Base-by-base conservation (phyloP, 1,284 basidiomycete genomes). In the Termitomyces sp. region DNA sequence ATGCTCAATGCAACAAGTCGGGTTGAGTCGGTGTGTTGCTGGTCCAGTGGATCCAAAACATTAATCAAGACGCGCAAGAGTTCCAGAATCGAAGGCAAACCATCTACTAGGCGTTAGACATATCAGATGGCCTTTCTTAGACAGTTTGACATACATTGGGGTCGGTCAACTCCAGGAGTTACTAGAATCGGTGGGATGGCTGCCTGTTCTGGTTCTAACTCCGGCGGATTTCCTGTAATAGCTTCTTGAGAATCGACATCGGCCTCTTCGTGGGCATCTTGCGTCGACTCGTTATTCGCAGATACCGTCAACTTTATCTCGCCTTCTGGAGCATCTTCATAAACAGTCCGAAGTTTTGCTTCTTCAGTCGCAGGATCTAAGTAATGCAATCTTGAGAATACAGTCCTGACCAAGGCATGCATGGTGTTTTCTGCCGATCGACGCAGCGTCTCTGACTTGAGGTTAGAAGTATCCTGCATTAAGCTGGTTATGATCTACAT, bases 21-120 rank as follows among this genome's bases (percentile, higher is more conserved):
- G 62, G 97, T 98, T 3, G 95, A 93, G 68, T 98, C 95, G 4
- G 97, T 98, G 68, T 99, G 96, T 53, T 95, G 86, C 60, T 92
- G 87, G 65, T 97, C 94, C 62, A 85, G 90, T 15, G 97, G 97
- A 69, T 99, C 94, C 26, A 99, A 80, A 21, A 99, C 90, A 60
- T 96, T 95, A 64, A 98, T 87, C 47, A 99, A 81, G 28, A 99
- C 97, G 1, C 95, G 88, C 38, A 99, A 77, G 3, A 99, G 84
- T 68, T 99, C 97, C 24, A 94, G 76, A 50, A 98, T 88, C 1
- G 97, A 96, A 0, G 95, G 92, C 26, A 98, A 80, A 7, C 95
- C 94, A 70, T 94, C 97, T 77, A 73, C 17, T 26, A 69, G 55
- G 52, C 30, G 48, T 33, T 19, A 46, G 47, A 51, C 53, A 58